Percentiles rank a stretch among this genome's conserved stretches.
phyloP scores from a whole-genome alignment of 2,329 filamentous ascomycete genomes.

The Teratosphaeria gauchensis region DNA sequence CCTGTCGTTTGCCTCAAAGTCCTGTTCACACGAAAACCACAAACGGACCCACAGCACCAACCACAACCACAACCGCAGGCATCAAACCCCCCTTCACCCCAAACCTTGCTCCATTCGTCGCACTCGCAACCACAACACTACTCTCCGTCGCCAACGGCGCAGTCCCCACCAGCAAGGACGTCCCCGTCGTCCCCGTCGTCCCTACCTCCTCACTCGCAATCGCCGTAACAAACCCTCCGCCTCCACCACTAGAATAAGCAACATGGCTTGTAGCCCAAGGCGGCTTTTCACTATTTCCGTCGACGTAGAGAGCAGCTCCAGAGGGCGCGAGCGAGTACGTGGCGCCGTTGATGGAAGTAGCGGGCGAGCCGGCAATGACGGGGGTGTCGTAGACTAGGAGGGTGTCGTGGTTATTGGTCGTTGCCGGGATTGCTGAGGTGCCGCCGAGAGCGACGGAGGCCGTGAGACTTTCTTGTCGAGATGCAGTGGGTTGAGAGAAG shows the following conservation, averaged over 20 bases:
- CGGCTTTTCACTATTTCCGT: background rate
- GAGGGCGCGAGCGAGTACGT: background rate
- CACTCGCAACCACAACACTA: no score
- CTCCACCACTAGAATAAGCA: background rate
- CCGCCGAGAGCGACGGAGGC: background rate
- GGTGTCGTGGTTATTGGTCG: background rate
- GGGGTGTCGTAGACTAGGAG: background rate
- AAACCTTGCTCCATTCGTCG: no score
- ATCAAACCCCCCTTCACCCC: no score
- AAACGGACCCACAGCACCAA: no score
- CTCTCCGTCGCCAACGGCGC: background rate
- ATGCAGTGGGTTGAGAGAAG: background rate
- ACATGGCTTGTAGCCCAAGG: background rate
- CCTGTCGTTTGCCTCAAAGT: no score
- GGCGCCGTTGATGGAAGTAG: background rate
- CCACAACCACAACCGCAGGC: no score
- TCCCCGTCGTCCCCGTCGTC: background rate
- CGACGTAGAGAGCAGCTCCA: background rate
- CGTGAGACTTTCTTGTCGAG: background rate
- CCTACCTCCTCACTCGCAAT: background rate
- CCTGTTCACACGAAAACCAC: no score
- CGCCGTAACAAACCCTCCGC: background rate
- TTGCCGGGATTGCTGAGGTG: background rate
- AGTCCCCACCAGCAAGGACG: background rate
- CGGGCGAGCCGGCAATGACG: background rate